Percentiles rank a stretch among this genome's conserved stretches.
Conservation (phyloP, 2,329 filamentous ascomycete genomes). For the Beauveria caledonica region DNA sequence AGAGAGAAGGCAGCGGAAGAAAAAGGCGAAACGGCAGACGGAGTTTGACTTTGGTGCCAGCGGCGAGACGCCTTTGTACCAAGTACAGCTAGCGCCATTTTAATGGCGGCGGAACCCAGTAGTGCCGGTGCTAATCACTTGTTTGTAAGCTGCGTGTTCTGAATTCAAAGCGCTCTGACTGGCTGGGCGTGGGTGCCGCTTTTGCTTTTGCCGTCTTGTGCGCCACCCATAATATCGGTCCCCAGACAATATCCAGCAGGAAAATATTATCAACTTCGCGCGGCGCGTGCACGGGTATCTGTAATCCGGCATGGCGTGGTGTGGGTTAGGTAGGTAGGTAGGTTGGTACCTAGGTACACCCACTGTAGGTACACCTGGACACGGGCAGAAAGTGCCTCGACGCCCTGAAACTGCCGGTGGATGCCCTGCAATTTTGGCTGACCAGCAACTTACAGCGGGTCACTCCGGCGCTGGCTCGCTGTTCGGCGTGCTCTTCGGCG, state of each 20-base stretch:
- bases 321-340: not conserved
- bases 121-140: not conserved
- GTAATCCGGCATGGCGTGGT: not conserved
- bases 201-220: not conserved
- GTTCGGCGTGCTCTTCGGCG: not conserved
- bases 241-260: not conserved
- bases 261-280: not conserved
- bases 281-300: not conserved
- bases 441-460: not conserved
- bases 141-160: conserved; percentile 1
- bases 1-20: not conserved
- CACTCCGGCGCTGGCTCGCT: conserved; percentile 1
- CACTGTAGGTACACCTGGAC: no score
- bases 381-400: not conserved
- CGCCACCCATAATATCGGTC: not conserved
- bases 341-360: no score
- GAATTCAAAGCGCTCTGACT: conserved; percentile 5
- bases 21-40: not conserved
- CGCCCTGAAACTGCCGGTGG: not conserved
- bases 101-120: not conserved
- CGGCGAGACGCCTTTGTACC: not conserved
- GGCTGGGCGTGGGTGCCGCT: not conserved
- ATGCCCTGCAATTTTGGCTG: not conserved
- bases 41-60: not conserved
- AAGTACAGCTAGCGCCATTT: not conserved